phyloP scores from a whole-genome alignment of 2,329 filamentous ascomycete genomes.

The Cadophora gregata region DNA sequence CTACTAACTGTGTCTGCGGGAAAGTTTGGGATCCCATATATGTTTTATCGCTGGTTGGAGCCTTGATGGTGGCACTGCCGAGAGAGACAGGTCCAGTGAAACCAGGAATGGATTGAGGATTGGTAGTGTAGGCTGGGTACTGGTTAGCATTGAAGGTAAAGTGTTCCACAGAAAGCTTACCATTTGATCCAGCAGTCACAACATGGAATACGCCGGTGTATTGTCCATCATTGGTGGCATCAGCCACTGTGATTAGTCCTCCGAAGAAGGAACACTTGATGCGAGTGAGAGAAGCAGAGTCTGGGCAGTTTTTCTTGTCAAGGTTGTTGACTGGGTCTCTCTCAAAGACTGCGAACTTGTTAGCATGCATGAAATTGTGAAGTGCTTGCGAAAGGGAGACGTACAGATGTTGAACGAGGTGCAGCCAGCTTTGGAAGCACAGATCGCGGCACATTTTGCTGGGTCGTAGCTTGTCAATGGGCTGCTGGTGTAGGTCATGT shows the following conservation, averaged over 20 bases:
- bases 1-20: slow-evolving; percentile 27
- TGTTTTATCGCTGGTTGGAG: slow-evolving; percentile 39
- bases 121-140: slow-evolving; percentile 42
- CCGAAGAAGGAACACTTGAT: slow-evolving; percentile 47
- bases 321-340: slow-evolving; percentile 42
- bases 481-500: slow-evolving; percentile 32
- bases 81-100: slow-evolving; percentile 41
- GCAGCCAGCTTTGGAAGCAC: slow-evolving; percentile 39
- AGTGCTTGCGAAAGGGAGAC: background rate
- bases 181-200: slow-evolving; percentile 50
- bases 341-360: slow-evolving; percentile 35
- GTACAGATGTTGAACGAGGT: slow-evolving; percentile 43
- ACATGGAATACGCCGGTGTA: slow-evolving; percentile 45
- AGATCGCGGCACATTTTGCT: slow-evolving; percentile 36
- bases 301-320: slow-evolving; percentile 42
- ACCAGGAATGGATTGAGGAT: slow-evolving; percentile 33
- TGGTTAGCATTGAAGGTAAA: background rate
- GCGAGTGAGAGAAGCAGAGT: slow-evolving; percentile 43
- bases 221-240: slow-evolving; percentile 45
- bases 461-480: slow-evolving; percentile 39
- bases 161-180: background rate
- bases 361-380: background rate
- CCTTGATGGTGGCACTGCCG: slow-evolving; percentile 43
- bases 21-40: slow-evolving; percentile 42
- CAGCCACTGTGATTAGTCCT: slow-evolving; percentile 34